Conservation (phyloP, 768 basidiomycete species). For the Trametes cinnabarina region DNA sequence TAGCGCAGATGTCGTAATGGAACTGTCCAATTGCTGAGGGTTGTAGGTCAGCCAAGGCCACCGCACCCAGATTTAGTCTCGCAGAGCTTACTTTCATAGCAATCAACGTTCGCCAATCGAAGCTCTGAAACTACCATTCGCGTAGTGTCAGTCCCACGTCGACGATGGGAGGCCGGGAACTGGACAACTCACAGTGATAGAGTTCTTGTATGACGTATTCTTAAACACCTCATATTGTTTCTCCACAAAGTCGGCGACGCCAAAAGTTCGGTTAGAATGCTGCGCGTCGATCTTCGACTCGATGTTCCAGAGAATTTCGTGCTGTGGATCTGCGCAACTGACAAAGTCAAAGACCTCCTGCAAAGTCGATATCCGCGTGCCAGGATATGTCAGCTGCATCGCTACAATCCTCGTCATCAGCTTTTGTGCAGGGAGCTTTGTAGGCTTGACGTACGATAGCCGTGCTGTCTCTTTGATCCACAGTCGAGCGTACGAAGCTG, state of each 20-base stretch:
- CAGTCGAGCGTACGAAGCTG: constrained; percentile 82
- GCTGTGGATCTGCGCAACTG: constrained; percentile 65
- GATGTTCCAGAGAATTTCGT: constrained; percentile 68
- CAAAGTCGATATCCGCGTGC: constrained; percentile 70
- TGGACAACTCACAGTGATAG: constrained; percentile 54
- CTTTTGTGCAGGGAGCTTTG: background rate
- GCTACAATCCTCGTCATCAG: constrained; percentile 36
- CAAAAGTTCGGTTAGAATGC: constrained; percentile 48
- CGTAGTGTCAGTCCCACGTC: background rate
- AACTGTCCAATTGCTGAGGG: constrained; percentile 49
- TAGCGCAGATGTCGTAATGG: constrained; percentile 60
- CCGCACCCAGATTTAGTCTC: background rate
- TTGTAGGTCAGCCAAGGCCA: background rate
- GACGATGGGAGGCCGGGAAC: background rate
- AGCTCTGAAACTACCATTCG: constrained; percentile 64
- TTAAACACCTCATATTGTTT: constrained; percentile 59
- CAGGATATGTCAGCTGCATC: constrained; percentile 62
- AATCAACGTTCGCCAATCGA: constrained; percentile 76
- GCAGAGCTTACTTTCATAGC: constrained; percentile 58
- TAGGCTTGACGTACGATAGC: constrained; percentile 49
- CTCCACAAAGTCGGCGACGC: constrained; percentile 59
- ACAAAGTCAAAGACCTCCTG: constrained; percentile 75
- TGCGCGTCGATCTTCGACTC: constrained; percentile 72
- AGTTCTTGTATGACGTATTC: constrained; percentile 55
- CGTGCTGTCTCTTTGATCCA: constrained; percentile 59